These are phyloP conservation scores for Yamagishiella unicocca DNA, from an alignment of 139 green algal genomes.

Conservation along the genomic window DNA sequence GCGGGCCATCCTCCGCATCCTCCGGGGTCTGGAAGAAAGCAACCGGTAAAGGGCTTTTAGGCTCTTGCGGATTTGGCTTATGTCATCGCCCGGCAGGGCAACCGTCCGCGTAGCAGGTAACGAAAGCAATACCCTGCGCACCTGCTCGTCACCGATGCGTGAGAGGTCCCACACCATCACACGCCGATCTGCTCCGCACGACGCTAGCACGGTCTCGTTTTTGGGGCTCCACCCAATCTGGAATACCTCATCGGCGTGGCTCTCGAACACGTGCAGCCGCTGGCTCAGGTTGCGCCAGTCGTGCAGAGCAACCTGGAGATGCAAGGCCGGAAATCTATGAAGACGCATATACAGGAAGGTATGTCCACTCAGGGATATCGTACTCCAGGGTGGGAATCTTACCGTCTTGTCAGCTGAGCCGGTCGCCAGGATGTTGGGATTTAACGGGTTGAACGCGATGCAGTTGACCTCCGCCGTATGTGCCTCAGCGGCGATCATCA, in stretches of 20 bases:
- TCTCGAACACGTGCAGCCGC: constrained; percentile 93
- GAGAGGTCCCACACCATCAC: constrained; percentile 99
- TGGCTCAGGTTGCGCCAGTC: constrained; percentile 94
- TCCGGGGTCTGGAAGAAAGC: constrained; percentile 79
- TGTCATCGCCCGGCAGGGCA: no score
- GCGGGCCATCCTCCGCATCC: constrained; percentile 97
- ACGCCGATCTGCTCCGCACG: constrained; percentile 94
- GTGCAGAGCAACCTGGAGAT: constrained; percentile 85
- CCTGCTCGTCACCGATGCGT: constrained; percentile 95
- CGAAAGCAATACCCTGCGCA: constrained; percentile 48
- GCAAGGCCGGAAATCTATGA: no score
- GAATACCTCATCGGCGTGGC: constrained; percentile 98
- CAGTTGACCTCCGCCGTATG: constrained; percentile 98
- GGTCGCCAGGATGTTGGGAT: constrained; percentile 96
- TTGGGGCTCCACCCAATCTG: constrained; percentile 96
- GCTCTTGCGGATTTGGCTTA: no score
- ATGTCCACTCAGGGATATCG: no score
- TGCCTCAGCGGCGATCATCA: constrained; percentile 76
- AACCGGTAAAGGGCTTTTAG: background rate
- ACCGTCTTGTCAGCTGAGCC: constrained; percentile 97
- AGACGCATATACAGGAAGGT: no score
- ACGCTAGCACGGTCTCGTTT: constrained; percentile 96
- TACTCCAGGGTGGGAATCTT: background rate
- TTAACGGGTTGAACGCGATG: constrained; percentile 98
- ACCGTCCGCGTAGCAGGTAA: no score